Conservation (phyloP, 495 filamentous ascomycete species). For the Neurospora hispaniola region DNA sequence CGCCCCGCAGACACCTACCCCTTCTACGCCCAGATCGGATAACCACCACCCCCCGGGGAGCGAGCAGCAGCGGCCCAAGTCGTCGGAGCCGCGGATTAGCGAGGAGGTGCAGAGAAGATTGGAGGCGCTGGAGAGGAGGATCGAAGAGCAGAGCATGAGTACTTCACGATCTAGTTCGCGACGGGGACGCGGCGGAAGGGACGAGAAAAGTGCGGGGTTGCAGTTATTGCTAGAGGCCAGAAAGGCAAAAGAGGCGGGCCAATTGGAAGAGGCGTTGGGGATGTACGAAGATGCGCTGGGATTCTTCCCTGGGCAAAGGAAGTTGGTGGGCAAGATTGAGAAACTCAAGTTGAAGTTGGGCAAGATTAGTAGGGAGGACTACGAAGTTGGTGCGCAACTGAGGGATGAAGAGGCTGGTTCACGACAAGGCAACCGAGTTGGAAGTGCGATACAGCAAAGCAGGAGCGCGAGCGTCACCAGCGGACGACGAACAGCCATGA, state of each 20-base stretch:
- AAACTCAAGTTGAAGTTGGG: slow-evolving; percentile 51
- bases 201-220: slow-evolving; percentile 61
- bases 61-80: slow-evolving; percentile 4
- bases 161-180: not conserved
- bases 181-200: slow-evolving; percentile 23
- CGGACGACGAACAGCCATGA: slow-evolving; percentile 9
- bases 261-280: slow-evolving; percentile 64
- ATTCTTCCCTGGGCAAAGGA: slow-evolving; percentile 79
- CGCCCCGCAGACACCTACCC: not conserved
- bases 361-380: slow-evolving; percentile 11
- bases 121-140: slow-evolving; percentile 72
- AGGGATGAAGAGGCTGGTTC: not conserved
- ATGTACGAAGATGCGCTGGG: slow-evolving; percentile 80
- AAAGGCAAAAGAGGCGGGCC: slow-evolving; percentile 74
- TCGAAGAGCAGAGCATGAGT: slow-evolving; percentile 38
- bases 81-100: slow-evolving; percentile 42
- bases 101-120: slow-evolving; percentile 72
- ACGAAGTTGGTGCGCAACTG: not conserved
- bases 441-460: not conserved
- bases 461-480: slow-evolving; percentile 6
- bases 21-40: not conserved
- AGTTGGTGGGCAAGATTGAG: slow-evolving; percentile 68
- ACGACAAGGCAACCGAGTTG: not conserved
- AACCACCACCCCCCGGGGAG: slow-evolving; percentile 24
- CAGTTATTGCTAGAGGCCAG: slow-evolving; percentile 83